Evolutionary conservation across 1,284 basidiomycete genomes (phyloP).

Genomic region (Hortiboletus rubellus): DNA sequence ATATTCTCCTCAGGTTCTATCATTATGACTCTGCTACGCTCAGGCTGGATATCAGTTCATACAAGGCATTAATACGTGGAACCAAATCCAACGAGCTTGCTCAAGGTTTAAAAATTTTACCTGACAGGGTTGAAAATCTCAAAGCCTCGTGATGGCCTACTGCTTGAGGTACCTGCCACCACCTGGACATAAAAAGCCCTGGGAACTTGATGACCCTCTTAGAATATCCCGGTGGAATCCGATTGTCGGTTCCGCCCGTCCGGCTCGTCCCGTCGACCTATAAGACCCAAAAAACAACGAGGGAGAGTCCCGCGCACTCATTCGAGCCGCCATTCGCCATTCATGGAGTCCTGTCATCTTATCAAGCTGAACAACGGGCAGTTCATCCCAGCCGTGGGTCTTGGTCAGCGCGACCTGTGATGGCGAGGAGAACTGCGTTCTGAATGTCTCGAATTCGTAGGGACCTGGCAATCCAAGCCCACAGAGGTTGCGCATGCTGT

Average conservation of each 20-base stretch:
- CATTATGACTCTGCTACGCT: too few species aligned
- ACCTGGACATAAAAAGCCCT: neutral
- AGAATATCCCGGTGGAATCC: neutral
- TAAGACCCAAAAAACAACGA: neutral
- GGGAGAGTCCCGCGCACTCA: neutral
- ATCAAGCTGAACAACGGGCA: conserved; percentile 70
- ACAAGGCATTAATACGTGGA: too few species aligned
- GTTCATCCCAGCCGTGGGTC: conserved; percentile 69
- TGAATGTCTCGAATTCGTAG: conserved; percentile 36
- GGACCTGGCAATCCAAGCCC: conserved; percentile 79
- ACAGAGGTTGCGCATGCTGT: conserved; percentile 73
- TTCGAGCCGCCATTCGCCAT: neutral
- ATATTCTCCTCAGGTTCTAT: too few species aligned
- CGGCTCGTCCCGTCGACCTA: conserved; percentile 21
- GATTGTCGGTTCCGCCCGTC: conserved; percentile 15
- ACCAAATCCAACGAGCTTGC: too few species aligned
- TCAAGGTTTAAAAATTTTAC: too few species aligned
- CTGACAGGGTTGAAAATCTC: too few species aligned
- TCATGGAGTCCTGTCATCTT: conserved; percentile 44
- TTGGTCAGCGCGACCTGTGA: conserved; percentile 49
- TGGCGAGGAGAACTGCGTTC: neutral
- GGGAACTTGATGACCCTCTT: neutral
- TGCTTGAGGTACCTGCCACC: neutral
- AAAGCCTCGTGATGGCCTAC: too few species aligned
- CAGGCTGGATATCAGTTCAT: too few species aligned